A percentile compares a stretch with the other conserved stretches of the same genome.
Conservation (phyloP, 2,329 filamentous ascomycete genomes). For the Neoscytalidium dimidiatum region DNA sequence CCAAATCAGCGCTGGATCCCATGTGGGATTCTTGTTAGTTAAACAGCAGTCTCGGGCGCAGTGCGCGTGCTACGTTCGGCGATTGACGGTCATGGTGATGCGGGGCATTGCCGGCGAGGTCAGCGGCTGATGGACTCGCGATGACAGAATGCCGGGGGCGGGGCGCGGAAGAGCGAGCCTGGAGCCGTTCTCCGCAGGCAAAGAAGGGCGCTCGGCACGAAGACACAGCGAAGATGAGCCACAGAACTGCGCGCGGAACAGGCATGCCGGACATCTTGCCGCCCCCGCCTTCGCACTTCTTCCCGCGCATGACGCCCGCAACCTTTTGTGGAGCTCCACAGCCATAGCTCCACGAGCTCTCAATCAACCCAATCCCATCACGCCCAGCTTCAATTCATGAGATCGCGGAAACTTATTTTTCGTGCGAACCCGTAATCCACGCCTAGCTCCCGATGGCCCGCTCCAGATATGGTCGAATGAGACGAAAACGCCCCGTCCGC, state of each 20-base stretch:
- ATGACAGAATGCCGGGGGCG: neutral
- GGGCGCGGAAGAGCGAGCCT: neutral
- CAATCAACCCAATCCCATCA: conserved; percentile 2
- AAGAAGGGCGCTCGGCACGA: conserved; percentile 9
- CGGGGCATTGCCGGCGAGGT: neutral
- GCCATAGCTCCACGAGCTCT: neutral
- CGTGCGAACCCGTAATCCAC: neutral
- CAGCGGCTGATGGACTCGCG: neutral
- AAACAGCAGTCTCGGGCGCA: neutral
- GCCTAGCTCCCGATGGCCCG: neutral
- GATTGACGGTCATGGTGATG: neutral
- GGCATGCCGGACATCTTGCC: conserved; percentile 10
- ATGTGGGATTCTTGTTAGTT: neutral
- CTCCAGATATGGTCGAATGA: neutral
- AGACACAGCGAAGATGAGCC: conserved; percentile 17
- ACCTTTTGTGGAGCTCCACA: neutral
- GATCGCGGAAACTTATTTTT: neutral
- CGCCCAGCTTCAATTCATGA: neutral
- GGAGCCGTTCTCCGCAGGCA: neutral
- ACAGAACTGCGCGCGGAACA: no score
- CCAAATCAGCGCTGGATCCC: neutral
- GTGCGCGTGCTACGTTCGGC: neutral
- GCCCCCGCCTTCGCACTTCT: conserved; percentile 17
- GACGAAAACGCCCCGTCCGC: neutral
- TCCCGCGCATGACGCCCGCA: neutral